These are phyloP conservation scores for Geosmithia putterillii DNA, from an alignment of 2,329 filamentous ascomycete species.

Conservation along the genomic window DNA sequence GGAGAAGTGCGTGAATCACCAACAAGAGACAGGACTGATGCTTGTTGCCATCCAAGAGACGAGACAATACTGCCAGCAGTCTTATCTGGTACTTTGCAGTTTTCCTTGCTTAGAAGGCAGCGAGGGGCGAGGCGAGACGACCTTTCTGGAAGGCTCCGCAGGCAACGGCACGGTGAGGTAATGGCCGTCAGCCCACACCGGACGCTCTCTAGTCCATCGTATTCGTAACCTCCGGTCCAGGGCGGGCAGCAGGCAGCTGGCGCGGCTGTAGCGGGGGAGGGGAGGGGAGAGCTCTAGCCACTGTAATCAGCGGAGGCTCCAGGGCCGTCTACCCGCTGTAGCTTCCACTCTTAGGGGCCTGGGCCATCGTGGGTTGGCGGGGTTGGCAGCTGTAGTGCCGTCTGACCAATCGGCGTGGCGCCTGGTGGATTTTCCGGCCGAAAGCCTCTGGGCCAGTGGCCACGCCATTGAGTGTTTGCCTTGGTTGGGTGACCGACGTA, in stretches of 20 bases:
- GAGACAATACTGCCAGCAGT: too few relatives aligned
- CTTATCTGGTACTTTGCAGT: too few relatives aligned
- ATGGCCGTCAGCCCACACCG: background rate
- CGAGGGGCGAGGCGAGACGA: background rate
- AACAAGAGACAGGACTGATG: too few relatives aligned
- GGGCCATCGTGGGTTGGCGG: background rate
- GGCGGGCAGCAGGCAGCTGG: too few relatives aligned
- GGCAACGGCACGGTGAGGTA: slow-evolving; percentile 9
- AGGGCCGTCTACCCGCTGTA: background rate
- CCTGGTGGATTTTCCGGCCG: background rate
- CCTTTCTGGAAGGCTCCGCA: slow-evolving; percentile 5
- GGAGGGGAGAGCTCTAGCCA: background rate
- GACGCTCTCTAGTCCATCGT: too few relatives aligned
- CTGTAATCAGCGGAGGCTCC: background rate
- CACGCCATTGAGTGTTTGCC: slow-evolving; percentile 31
- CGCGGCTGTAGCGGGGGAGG: background rate
- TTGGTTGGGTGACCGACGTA: slow-evolving; percentile 9
- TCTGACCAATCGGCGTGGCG: background rate
- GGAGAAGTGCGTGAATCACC: background rate
- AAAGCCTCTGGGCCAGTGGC: slow-evolving; percentile 8
- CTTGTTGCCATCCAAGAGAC: too few relatives aligned
- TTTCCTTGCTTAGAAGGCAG: background rate
- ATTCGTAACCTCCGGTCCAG: too few relatives aligned
- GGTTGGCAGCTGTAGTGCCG: background rate
- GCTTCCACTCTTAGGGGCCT: background rate